Base-by-base conservation (phyloP, 2,329 filamentous ascomycete species). In the Xylariaceae sp. region DNA sequence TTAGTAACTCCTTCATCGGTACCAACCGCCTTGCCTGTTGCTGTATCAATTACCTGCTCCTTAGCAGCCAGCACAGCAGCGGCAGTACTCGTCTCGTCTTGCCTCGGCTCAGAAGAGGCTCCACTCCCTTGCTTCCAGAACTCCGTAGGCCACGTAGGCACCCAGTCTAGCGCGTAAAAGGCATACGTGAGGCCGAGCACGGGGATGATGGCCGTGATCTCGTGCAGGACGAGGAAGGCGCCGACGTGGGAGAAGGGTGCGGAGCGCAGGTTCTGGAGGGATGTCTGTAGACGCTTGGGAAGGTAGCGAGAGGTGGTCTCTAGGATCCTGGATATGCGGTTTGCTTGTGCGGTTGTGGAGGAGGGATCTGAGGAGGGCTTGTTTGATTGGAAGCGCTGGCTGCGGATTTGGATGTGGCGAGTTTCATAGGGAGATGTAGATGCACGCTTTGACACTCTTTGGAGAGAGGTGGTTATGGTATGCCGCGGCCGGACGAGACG, bases 161-260 rank as follows among this genome's bases (percentile, higher is more conserved):
- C 80, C 80, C 88, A 89, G 62, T 86, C 79, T 1, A 85, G 85
- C 71, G 90, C 92, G 75, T 97, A 90, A 73, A 99, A 96, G 1
- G 85, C 72, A 0, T 81, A 86, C 18, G 89, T 86, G 1, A 97
- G 81, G 0, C 83, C 87, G 45, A 95, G 73, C 0, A 97, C 75
- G 0, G 93, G 93, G 1, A 93, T 74, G 9, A 97, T 77, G 8
- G 94, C 93, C 0, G 94, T 97, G 50, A 97, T 72, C 74, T 99
- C 94, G 77, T 99, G 94, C 0, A 99, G 81, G 45, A 97, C 78
- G 9, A 97, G 78, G 73, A 99, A 99, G 0, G 93, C 87, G 1
- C 88, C 84, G 48, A 96, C 80, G 75, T 97, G 91, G 0, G 90
- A 90, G 50, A 92, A 74, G 0, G 94, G 94, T 0, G 92, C 92